phyloP scores from a whole-genome alignment of 176 grass and related monocot genomes.

The Canna indica region DNA sequence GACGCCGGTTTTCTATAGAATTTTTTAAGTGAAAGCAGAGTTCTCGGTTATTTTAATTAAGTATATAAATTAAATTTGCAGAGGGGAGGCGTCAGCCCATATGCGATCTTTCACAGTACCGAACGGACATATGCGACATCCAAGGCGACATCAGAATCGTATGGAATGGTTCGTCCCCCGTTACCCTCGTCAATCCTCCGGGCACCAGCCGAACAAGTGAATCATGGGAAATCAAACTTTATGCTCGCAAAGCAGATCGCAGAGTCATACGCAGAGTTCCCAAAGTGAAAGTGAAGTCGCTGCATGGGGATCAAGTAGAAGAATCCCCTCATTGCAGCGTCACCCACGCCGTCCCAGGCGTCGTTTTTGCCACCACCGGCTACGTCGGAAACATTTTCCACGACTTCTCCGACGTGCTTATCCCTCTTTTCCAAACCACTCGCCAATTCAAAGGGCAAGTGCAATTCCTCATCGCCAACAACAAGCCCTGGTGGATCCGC shows the following conservation, averaged over 20 bases:
- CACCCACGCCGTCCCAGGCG: conserved; percentile 4
- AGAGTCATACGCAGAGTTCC: conserved; percentile 38
- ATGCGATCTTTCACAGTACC: conserved; percentile 27
- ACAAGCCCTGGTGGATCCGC: not conserved
- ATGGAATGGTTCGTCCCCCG: conserved; percentile 23
- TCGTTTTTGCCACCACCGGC: conserved; percentile 3
- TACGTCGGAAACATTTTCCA: conserved; percentile 7
- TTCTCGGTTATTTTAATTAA: too few relatives aligned
- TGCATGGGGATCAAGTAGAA: conserved; percentile 13
- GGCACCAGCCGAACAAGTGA: not conserved
- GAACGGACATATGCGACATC: conserved; percentile 59
- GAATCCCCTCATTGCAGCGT: not conserved
- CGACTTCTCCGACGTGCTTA: conserved; percentile 5
- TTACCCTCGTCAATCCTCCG: conserved; percentile 29
- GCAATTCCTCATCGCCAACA: not conserved
- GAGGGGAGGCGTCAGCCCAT: not conserved
- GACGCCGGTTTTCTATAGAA: too few relatives aligned
- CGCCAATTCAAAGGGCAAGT: not conserved
- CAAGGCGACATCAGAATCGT: conserved; percentile 57
- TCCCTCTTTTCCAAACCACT: conserved; percentile 4
- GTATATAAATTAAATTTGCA: too few relatives aligned
- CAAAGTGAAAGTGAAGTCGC: conserved; percentile 49
- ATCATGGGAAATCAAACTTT: conserved; percentile 52
- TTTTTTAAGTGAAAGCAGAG: too few relatives aligned
- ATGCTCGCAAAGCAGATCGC: conserved; percentile 67